These are phyloP conservation scores for Aspergillus hortae DNA, from an alignment of 2,329 filamentous ascomycete genomes.

Conservation along the genomic window DNA sequence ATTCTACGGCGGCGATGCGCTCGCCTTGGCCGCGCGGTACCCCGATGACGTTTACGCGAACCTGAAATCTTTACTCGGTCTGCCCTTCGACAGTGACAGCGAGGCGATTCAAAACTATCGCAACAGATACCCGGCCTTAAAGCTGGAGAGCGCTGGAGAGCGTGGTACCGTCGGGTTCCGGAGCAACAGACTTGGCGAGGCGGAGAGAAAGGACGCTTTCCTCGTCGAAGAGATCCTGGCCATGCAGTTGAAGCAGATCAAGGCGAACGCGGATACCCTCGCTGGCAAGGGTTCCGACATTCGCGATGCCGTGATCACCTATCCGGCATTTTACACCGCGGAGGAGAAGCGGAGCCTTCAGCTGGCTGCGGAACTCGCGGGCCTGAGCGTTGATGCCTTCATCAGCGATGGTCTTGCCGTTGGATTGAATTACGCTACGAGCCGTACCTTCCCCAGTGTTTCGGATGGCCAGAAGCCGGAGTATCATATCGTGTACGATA, in stretches of 20 bases:
- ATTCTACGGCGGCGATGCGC: constrained; percentile 85
- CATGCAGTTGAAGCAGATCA: constrained; percentile 92
- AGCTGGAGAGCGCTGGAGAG: constrained; percentile 54
- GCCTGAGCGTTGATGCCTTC: constrained; percentile 77
- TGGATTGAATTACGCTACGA: constrained; percentile 91
- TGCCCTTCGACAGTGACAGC: constrained; percentile 46
- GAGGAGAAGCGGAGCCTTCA: constrained; percentile 87
- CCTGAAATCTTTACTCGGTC: constrained; percentile 83
- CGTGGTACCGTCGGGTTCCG: constrained; percentile 76
- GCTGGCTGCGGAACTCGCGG: constrained; percentile 80
- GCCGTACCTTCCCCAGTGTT: constrained; percentile 79
- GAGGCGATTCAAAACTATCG: constrained; percentile 67
- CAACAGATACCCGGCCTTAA: constrained; percentile 72
- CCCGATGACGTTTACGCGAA: constrained; percentile 94
- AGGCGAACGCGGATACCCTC: constrained; percentile 78
- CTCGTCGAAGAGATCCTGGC: constrained; percentile 90
- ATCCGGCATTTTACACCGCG: constrained; percentile 83
- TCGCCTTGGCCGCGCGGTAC: constrained; percentile 81
- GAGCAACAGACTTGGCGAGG: constrained; percentile 64
- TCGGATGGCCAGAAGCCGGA: constrained; percentile 82
- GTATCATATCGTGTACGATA: constrained; percentile 91
- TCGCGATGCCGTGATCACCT: constrained; percentile 79
- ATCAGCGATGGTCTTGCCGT: constrained; percentile 90
- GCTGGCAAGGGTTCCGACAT: constrained; percentile 73
- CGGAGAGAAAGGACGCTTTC: constrained; percentile 61